phyloP scores from a whole-genome alignment of 2,329 filamentous ascomycete species.

The Sphaerulina populicola region DNA sequence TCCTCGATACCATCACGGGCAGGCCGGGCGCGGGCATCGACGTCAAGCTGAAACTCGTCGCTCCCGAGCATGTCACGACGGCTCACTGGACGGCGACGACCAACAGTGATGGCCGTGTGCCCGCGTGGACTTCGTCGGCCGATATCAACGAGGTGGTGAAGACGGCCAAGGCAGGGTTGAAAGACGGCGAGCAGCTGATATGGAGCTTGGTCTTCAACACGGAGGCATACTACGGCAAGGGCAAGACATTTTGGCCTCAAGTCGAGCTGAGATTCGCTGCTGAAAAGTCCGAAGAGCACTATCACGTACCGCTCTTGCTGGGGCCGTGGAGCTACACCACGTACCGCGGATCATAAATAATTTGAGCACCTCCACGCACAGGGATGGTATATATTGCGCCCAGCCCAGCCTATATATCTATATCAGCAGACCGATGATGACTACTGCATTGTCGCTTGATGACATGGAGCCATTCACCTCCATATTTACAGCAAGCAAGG shows the following conservation, averaged over 20 bases:
- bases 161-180: constrained; percentile 27
- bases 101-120: constrained; percentile 67
- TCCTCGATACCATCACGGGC: constrained; percentile 73
- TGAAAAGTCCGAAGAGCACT: constrained; percentile 50
- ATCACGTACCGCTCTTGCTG: constrained; percentile 70
- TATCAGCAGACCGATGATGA: neutral
- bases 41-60: constrained; percentile 52
- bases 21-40: constrained; percentile 58
- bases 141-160: constrained; percentile 35
- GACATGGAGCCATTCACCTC: too few relatives aligned
- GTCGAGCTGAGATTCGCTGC: constrained; percentile 49
- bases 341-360: constrained; percentile 57
- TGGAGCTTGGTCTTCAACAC: constrained; percentile 69
- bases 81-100: constrained; percentile 57
- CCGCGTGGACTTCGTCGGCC: constrained; percentile 51
- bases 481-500: neutral
- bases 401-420: too few relatives aligned
- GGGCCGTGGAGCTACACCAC: constrained; percentile 75
- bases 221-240: constrained; percentile 58
- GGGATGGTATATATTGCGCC: neutral
- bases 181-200: constrained; percentile 40
- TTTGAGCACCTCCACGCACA: constrained; percentile 33
- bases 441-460: too few relatives aligned
- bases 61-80: constrained; percentile 31
- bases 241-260: constrained; percentile 50